Percentiles rank a stretch among this genome's conserved stretches.
These are phyloP conservation scores for Raffaelea deltoideospora DNA, from an alignment of 2,329 filamentous ascomycete species.

Conservation along the genomic window DNA sequence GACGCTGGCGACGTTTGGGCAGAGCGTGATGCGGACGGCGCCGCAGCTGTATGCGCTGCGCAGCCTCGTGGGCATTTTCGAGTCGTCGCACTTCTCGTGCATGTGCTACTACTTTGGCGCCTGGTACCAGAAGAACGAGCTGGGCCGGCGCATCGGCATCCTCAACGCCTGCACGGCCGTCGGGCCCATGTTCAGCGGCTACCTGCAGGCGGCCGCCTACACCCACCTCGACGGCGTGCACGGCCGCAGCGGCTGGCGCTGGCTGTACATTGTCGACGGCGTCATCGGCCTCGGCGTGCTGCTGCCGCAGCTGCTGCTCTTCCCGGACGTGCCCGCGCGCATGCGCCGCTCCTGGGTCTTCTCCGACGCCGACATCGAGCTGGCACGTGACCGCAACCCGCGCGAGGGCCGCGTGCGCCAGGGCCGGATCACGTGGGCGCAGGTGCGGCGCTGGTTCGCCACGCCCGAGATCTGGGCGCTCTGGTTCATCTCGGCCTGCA, in stretches of 20 bases:
- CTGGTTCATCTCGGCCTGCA: constrained; percentile 54
- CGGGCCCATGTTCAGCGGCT: constrained; percentile 41
- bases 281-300: constrained; percentile 41
- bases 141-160: constrained; percentile 34
- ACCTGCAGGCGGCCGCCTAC: constrained; percentile 38
- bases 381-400: constrained; percentile 24
- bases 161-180: constrained; percentile 34
- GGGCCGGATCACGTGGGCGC: constrained; percentile 24
- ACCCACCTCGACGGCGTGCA: constrained; percentile 23
- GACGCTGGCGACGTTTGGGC: constrained; percentile 19
- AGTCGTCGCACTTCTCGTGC: too few species aligned
- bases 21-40: constrained; percentile 16
- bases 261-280: constrained; percentile 43
- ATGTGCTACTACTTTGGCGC: constrained; percentile 28
- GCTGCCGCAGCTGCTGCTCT: constrained; percentile 32
- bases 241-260: constrained; percentile 36
- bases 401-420: constrained; percentile 29
- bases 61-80: constrained; percentile 27
- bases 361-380: constrained; percentile 19
- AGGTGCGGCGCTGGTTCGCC: constrained; percentile 42
- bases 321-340: constrained; percentile 24
- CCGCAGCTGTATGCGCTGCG: constrained; percentile 24
- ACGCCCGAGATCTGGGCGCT: constrained; percentile 49
- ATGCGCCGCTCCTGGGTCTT: constrained; percentile 21
- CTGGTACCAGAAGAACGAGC: constrained; percentile 27